Evolutionary conservation across 2,329 filamentous ascomycete species (phyloP).

Genomic region (Ceratocystis destructans): DNA sequence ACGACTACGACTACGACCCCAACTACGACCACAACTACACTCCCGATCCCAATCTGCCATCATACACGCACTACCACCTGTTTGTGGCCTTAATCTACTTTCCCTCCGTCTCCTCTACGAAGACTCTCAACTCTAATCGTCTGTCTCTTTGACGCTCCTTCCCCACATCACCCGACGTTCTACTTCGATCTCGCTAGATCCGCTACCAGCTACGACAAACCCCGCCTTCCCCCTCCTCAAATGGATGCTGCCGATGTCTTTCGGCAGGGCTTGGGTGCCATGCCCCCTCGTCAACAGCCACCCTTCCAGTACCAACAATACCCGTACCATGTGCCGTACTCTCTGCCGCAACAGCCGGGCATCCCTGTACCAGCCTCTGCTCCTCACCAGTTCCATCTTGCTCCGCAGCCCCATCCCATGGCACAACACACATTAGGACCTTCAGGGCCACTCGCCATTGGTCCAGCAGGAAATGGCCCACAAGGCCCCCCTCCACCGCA

Average conservation of each 20-base stretch:
- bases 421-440: constrained; percentile 6
- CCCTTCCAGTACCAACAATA: constrained; percentile 17
- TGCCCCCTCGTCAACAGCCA: constrained; percentile 19
- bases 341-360: constrained; percentile 16
- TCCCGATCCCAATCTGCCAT: no score
- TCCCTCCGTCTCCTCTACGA: neutral
- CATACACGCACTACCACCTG: neutral
- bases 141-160: neutral
- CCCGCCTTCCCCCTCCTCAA: constrained; percentile 7
- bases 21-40: neutral
- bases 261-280: constrained; percentile 40
- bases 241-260: constrained; percentile 51
- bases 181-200: neutral
- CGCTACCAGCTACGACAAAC: neutral
- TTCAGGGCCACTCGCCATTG: neutral
- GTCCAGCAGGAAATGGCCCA: neutral
- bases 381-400: constrained; percentile 14
- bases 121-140: neutral
- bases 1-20: neutral
- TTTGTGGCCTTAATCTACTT: neutral
- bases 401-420: constrained; percentile 23
- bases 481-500: constrained; percentile 19
- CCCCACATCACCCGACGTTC: neutral
- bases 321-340: constrained; percentile 17
- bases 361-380: constrained; percentile 12